phyloP scores from a whole-genome alignment of 352 stramenopile genomes.

The Salisapilia sapeloensis region DNA sequence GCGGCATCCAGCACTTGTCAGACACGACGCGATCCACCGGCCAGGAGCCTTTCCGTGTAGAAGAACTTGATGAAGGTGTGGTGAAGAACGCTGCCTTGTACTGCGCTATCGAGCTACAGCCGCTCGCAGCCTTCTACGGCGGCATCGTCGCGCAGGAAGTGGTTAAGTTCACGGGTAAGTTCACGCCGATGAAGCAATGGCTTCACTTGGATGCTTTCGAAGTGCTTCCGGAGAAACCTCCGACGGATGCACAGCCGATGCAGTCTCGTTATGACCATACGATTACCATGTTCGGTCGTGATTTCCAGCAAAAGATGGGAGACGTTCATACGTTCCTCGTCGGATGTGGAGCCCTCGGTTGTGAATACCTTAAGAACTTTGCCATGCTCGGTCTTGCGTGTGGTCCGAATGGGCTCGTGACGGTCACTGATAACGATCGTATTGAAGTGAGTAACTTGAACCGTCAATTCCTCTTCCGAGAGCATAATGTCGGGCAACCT shows the following conservation, averaged over 20 bases:
- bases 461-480: conserved; percentile 73
- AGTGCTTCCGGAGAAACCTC: conserved; percentile 43
- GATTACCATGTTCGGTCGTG: conserved; percentile 46
- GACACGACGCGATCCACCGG: conserved; percentile 22
- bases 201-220: conserved; percentile 73
- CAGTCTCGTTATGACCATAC: conserved; percentile 68
- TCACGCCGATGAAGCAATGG: conserved; percentile 73
- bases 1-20: conserved; percentile 46
- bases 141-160: conserved; percentile 71
- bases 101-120: conserved; percentile 54
- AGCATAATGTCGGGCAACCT: conserved; percentile 72
- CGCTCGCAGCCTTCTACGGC: conserved; percentile 65
- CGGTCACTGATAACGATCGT: conserved; percentile 74
- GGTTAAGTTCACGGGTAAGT: conserved; percentile 82
- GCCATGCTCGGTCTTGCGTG: conserved; percentile 65
- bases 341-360: conserved; percentile 62
- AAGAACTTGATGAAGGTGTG: conserved; percentile 56
- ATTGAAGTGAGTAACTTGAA: conserved; percentile 83
- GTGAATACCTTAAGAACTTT: conserved; percentile 81
- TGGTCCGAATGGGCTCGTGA: conserved; percentile 59
- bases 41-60: conserved; percentile 35
- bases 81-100: conserved; percentile 37
- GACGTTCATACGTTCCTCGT: conserved; percentile 72
- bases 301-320: conserved; percentile 43
- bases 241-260: conserved; percentile 29